These are phyloP conservation scores for Cryphonectria naterciae DNA, from an alignment of 2,329 filamentous ascomycete genomes.

Conservation along the genomic window DNA sequence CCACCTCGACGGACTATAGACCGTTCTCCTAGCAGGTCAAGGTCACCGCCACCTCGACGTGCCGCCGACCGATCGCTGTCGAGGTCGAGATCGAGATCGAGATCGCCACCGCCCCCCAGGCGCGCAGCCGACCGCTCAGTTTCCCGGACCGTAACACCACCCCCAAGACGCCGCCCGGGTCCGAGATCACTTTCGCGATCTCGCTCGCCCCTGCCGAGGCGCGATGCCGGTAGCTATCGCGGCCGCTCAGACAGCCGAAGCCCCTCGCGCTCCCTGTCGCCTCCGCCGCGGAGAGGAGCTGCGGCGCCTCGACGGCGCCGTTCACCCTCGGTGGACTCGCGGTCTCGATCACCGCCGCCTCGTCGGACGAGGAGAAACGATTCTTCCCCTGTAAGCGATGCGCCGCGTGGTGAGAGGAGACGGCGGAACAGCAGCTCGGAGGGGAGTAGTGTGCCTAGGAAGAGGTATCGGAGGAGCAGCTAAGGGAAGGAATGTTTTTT, in stretches of 20 bases:
- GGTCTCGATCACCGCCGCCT: conserved; percentile 24
- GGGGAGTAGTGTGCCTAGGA: conserved; percentile 26
- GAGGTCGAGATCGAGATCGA: conserved; percentile 18
- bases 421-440: conserved; percentile 29
- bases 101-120: conserved; percentile 13
- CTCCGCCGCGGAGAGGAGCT: conserved; percentile 16
- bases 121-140: conserved; percentile 11
- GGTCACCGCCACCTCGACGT: conserved; percentile 22
- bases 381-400: conserved; percentile 19
- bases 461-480: conserved; percentile 25
- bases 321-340: conserved; percentile 19
- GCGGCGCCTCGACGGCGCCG: not conserved
- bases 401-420: conserved; percentile 25
- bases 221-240: conserved; percentile 22
- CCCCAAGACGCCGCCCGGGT: conserved; percentile 11
- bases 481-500: not conserved
- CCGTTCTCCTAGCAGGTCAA: conserved; percentile 19
- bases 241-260: conserved; percentile 23
- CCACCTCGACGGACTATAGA: not conserved
- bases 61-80: conserved; percentile 6
- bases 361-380: conserved; percentile 20
- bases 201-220: conserved; percentile 22
- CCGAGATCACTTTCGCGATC: conserved; percentile 22
- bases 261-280: conserved; percentile 17
- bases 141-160: conserved; percentile 20